Percentiles rank a stretch among this genome's conserved stretches.
Evolutionary conservation across 345 rosid genomes (phyloP).

Genomic region (Heritiera fomes): DNA sequence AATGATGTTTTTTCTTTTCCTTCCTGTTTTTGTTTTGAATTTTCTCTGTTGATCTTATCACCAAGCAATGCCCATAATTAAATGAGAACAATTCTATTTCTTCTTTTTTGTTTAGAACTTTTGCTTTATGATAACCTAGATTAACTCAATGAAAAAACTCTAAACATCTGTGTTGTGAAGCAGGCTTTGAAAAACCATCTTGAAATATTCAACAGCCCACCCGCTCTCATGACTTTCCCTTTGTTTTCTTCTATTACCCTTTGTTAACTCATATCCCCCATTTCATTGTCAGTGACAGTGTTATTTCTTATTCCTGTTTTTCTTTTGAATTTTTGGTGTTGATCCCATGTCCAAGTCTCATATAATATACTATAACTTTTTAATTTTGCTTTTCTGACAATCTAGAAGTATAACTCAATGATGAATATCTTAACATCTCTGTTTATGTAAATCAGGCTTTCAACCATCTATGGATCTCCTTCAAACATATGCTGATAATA

Average conservation of each 20-base stretch:
- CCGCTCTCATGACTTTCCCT: not conserved
- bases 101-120: not conserved
- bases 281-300: not conserved
- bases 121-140: not conserved
- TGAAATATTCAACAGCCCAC: not conserved
- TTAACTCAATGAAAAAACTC: not conserved
- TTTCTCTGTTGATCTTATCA: not conserved
- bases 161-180: not conserved
- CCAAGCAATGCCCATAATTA: not conserved
- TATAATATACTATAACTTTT: not conserved
- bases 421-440: not conserved
- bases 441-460: conserved; percentile 4
- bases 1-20: not conserved
- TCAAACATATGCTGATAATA: conserved; percentile 38
- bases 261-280: not conserved
- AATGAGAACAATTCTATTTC: not conserved
- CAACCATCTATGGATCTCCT: conserved; percentile 52
- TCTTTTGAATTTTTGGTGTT: not conserved
- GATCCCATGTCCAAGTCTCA: not conserved
- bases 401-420: not conserved
- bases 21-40: not conserved
- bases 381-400: not conserved
- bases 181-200: not conserved
- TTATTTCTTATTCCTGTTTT: not conserved
- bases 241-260: not conserved